These are phyloP conservation scores for Thuidium tamariscinum DNA, from an alignment of 225 moss, liverwort and hornwort species.

Conservation along the genomic window DNA sequence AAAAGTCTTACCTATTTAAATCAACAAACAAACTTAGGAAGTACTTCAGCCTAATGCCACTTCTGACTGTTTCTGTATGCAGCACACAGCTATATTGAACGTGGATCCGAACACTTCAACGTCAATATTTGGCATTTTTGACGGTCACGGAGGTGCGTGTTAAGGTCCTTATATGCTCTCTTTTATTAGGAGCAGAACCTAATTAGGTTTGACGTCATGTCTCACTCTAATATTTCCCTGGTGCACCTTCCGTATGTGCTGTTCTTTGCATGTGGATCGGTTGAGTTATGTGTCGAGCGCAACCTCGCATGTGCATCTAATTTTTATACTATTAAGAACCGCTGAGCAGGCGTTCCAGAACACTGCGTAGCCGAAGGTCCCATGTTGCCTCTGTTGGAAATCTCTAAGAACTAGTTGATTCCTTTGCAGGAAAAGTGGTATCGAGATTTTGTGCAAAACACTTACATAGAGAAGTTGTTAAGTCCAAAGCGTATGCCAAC, in stretches of 20 bases:
- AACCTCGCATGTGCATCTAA: not conserved
- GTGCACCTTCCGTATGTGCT: not conserved
- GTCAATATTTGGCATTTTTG: constrained; percentile 53
- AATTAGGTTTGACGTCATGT: not conserved
- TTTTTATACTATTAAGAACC: not conserved
- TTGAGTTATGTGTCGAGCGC: not conserved
- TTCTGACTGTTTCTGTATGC: not conserved
- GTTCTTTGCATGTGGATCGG: not conserved
- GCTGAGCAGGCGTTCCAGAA: not conserved
- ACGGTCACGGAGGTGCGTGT: constrained; percentile 50
- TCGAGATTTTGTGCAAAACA: constrained; percentile 47
- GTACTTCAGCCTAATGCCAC: not conserved
- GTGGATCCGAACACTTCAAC: constrained; percentile 44
- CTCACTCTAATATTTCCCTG: not conserved
- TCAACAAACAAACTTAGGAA: not conserved
- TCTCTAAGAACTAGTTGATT: not conserved
- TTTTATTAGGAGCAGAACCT: not conserved
- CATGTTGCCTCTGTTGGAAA: not conserved
- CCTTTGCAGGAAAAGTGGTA: constrained; percentile 39
- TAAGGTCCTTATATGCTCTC: not conserved
- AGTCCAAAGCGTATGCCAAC: constrained; percentile 27
- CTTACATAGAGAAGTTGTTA: constrained; percentile 39
- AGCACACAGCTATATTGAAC: constrained; percentile 55
- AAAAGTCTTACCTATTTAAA: not conserved
- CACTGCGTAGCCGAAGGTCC: not conserved